Base-by-base conservation (phyloP, 2,329 filamentous ascomycete genomes). In the Fusarium ambrosium region DNA sequence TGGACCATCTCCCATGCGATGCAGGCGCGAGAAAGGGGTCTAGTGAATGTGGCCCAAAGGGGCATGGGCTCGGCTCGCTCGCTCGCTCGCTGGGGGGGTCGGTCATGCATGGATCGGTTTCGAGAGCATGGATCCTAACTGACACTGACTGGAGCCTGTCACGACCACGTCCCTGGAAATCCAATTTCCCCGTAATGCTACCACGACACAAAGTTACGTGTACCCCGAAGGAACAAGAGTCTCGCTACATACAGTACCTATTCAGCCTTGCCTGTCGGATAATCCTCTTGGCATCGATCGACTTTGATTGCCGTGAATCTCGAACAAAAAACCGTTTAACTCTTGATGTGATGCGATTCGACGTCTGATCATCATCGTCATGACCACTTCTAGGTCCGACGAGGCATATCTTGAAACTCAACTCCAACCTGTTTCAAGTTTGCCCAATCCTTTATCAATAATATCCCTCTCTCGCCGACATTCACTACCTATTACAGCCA, bases 341-440 rank as follows among this genome's bases (percentile, higher is more conserved):
- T 37, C 9, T 37, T 10, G 56, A n/a, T 39, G 36, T 41, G 56
- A 60, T 41, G 22, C n/a, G 34, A n/a, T 39, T 60, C 29, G n/a
- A 48, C 18, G 62, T 41, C 22, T 64, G 32, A 37, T 22, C 56
- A 29, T 36, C 37, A 53, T 62, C 39, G 66, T 72, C 53, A 70
- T 69, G 72, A 72, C 65, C 72, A 62, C 72, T 64, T 62, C 32
- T 24, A 70, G 60, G 69, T 34, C 51, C 56, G 14, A 59, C 62
- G 66, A 75, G 73, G 73, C 51, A 73, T 75, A 75, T 75, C 67
- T 73, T 75, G 72, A 75, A 75, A 75, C 72, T 36, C 60, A 51
- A 36, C 62, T 69, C 60, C 69, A 75, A 24, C 58, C 55, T 63
- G 73, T 75, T 75, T 73, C 70, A 71, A 62, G 58, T 55, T 63